Conservation (phyloP, 2,329 filamentous ascomycete genomes). For the Monosporascus sp. region DNA sequence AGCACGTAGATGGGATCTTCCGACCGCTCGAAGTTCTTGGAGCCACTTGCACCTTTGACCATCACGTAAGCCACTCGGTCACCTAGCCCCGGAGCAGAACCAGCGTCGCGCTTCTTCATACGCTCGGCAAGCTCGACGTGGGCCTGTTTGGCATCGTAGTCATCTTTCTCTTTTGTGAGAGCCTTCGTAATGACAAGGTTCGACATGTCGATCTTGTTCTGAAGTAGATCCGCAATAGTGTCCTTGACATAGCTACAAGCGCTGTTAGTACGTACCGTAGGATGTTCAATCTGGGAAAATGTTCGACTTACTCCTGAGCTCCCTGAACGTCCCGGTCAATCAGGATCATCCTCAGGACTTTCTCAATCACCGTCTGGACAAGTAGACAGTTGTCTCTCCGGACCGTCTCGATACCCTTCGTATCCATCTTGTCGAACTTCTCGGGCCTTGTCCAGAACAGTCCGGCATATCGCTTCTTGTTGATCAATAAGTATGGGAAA, state of each 20-base stretch:
- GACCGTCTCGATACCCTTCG: slow-evolving; percentile 97
- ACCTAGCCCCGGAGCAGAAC: slow-evolving; percentile 85
- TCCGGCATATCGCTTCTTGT: slow-evolving; percentile 99
- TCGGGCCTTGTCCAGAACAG: slow-evolving; percentile 92
- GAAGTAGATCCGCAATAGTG: slow-evolving; percentile 88
- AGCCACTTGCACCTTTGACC: slow-evolving; percentile 80
- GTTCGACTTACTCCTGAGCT: slow-evolving; percentile 76
- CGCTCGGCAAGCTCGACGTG: slow-evolving; percentile 93
- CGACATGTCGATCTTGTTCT: slow-evolving; percentile 98
- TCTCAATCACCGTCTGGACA: slow-evolving; percentile 96
- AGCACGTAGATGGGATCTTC: slow-evolving; percentile 97
- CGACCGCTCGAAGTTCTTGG: slow-evolving; percentile 94
- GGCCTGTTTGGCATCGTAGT: slow-evolving; percentile 89
- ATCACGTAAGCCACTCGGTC: slow-evolving; percentile 99
- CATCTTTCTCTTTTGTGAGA: slow-evolving; percentile 81
- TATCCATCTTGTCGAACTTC: slow-evolving; percentile 99
- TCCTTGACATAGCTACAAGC: slow-evolving; percentile 81
- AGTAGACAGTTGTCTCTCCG: slow-evolving; percentile 92
- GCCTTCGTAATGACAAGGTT: slow-evolving; percentile 99
- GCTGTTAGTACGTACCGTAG: slow-evolving; percentile 30
- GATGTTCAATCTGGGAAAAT: background rate
- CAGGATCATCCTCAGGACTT: slow-evolving; percentile 88
- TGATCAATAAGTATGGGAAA: slow-evolving; percentile 95
- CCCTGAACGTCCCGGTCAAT: slow-evolving; percentile 88
- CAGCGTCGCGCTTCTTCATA: slow-evolving; percentile 95